Conservation (phyloP, 2,329 filamentous ascomycete genomes). For the Nectriaceae sp. region DNA sequence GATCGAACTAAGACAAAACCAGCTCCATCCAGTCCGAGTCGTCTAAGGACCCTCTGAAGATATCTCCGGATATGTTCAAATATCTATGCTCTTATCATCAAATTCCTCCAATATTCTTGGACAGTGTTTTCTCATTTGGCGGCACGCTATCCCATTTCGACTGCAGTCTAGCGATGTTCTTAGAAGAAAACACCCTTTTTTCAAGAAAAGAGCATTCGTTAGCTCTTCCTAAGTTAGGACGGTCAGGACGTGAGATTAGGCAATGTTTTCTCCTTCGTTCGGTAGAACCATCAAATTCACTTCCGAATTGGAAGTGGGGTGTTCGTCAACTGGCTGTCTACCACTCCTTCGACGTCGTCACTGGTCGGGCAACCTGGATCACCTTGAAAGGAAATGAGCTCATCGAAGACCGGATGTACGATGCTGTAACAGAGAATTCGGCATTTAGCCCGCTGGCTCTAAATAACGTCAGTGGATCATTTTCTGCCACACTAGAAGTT, state of each 20-base stretch:
- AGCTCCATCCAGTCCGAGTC: slow-evolving; percentile 15
- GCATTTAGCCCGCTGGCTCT: neutral
- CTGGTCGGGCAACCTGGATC: slow-evolving; percentile 7
- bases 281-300: slow-evolving; percentile 8
- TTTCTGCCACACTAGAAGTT: slow-evolving; percentile 3
- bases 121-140: slow-evolving; percentile 12
- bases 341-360: slow-evolving; percentile 16
- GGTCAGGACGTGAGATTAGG: slow-evolving; percentile 16
- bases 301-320: neutral
- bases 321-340: slow-evolving; percentile 18
- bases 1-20: neutral
- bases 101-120: slow-evolving; percentile 7
- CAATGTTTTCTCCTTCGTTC: slow-evolving; percentile 18
- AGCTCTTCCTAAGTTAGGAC: neutral
- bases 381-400: slow-evolving; percentile 14
- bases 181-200: slow-evolving; percentile 14
- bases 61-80: slow-evolving; percentile 10
- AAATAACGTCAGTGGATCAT: neutral
- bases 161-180: slow-evolving; percentile 14
- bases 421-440: slow-evolving; percentile 1
- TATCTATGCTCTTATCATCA: slow-evolving; percentile 15
- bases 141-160: neutral
- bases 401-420: slow-evolving; percentile 3
- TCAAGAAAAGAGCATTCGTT: neutral
- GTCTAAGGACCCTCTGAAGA: slow-evolving; percentile 7